Conservation (phyloP, 805 yeast species). For the Sungouiozyma intestinalis region DNA sequence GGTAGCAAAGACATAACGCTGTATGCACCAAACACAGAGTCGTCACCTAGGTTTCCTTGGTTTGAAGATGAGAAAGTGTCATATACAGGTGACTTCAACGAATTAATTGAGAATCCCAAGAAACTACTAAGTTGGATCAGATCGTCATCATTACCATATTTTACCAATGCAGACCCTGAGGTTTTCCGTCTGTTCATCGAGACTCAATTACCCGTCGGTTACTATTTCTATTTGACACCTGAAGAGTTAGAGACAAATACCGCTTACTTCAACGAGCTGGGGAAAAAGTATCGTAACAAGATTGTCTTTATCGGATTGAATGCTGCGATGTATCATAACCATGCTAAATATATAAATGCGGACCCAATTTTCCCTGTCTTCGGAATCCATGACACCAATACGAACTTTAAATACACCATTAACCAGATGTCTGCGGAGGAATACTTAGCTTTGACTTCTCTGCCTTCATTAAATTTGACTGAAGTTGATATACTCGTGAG, state of each 20-base stretch:
- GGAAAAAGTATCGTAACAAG: constrained; percentile 67
- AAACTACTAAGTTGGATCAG: constrained; percentile 22
- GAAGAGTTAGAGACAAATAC: constrained; percentile 53
- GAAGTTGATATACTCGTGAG: constrained; percentile 44
- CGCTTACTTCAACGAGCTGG: constrained; percentile 47
- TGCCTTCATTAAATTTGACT: constrained; percentile 5
- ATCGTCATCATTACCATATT: constrained; percentile 64
- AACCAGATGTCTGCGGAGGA: constrained; percentile 39
- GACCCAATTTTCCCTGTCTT: constrained; percentile 81
- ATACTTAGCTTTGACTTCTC: constrained; percentile 11
- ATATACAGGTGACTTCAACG: constrained; percentile 11
- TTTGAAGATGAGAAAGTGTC: constrained; percentile 18
- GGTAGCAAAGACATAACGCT: constrained; percentile 2
- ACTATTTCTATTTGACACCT: constrained; percentile 65
- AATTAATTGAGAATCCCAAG: constrained; percentile 10
- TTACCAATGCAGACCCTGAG: constrained; percentile 78
- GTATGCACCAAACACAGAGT: constrained; percentile 3
- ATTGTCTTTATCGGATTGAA: constrained; percentile 84
- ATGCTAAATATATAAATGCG: constrained; percentile 78
- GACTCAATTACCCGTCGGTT: constrained; percentile 69
- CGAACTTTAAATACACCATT: constrained; percentile 69
- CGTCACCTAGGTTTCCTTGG: background rate
- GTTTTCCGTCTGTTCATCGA: constrained; percentile 68
- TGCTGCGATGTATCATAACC: constrained; percentile 69
- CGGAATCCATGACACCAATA: constrained; percentile 64